A percentile compares a stretch with the other conserved stretches of the same genome.
These are phyloP conservation scores for Colletotrichum liriopes DNA, from an alignment of 2,329 filamentous ascomycete species.

Conservation along the genomic window DNA sequence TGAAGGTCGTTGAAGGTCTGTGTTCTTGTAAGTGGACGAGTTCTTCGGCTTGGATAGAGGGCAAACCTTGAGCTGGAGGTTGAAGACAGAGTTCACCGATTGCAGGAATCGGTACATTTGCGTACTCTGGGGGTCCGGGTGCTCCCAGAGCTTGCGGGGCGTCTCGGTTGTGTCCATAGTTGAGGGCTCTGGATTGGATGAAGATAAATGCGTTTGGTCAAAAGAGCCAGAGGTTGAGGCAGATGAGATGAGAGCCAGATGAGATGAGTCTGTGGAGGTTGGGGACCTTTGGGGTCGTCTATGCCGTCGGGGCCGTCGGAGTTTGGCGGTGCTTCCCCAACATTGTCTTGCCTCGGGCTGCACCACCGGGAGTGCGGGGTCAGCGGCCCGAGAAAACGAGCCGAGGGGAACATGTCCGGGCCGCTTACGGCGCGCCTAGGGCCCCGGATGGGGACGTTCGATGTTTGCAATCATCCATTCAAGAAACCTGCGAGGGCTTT, in stretches of 20 bases:
- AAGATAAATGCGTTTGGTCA: background rate
- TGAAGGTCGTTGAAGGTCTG: conserved; percentile 81
- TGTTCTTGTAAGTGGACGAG: conserved; percentile 19
- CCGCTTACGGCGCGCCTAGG: background rate
- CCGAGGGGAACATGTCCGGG: conserved; percentile 21
- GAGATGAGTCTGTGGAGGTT: conserved; percentile 7
- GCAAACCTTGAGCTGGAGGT: conserved; percentile 68
- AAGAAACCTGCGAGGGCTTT: background rate
- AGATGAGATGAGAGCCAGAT: background rate
- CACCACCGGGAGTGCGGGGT: conserved; percentile 40
- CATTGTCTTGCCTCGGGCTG: conserved; percentile 37
- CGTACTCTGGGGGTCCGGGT: conserved; percentile 73
- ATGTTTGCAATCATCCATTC: background rate
- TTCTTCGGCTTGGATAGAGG: background rate
- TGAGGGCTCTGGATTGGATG: background rate
- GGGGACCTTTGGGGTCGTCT: conserved; percentile 7
- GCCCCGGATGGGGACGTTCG: background rate
- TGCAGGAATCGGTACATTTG: conserved; percentile 79
- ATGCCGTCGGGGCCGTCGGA: background rate
- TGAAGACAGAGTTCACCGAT: conserved; percentile 71
- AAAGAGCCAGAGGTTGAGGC: background rate
- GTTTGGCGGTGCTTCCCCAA: conserved; percentile 34
- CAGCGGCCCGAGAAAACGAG: conserved; percentile 26
- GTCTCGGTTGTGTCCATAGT: conserved; percentile 53
- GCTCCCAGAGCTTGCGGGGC: conserved; percentile 79